A percentile compares a stretch with the other conserved stretches of the same genome.
These are phyloP conservation scores for Metarhizium sp. DNA, from an alignment of 2,329 filamentous ascomycete genomes.

Conservation along the genomic window DNA sequence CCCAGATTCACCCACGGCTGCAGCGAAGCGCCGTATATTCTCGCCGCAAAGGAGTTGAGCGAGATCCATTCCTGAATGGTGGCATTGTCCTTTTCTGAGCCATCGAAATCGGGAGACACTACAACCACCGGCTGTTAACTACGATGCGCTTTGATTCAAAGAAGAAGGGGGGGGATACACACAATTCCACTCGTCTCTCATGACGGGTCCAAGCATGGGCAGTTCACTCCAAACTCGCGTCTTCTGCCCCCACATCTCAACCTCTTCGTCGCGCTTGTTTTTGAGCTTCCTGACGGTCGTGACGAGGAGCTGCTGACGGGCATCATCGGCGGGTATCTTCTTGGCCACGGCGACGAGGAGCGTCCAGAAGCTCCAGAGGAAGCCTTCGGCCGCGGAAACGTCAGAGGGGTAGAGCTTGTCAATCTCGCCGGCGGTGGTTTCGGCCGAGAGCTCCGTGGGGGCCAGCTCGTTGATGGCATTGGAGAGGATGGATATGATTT, in stretches of 20 bases:
- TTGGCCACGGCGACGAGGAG: slow-evolving; percentile 15
- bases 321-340: slow-evolving; percentile 17
- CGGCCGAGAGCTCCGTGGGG: slow-evolving; percentile 9
- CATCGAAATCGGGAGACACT: slow-evolving; percentile 17
- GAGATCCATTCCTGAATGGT: slow-evolving; percentile 18
- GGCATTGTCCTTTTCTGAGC: slow-evolving; percentile 12
- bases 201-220: slow-evolving; percentile 19
- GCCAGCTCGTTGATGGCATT: slow-evolving; percentile 12
- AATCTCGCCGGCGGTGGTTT: slow-evolving; percentile 14
- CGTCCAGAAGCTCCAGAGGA: slow-evolving; percentile 21
- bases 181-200: slow-evolving; percentile 22
- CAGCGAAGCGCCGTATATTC: slow-evolving; percentile 15
- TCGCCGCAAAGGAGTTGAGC: slow-evolving; percentile 24
- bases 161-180: slow-evolving; percentile 5
- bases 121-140: background rate
- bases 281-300: slow-evolving; percentile 13
- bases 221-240: slow-evolving; percentile 19
- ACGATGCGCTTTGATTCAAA: background rate
- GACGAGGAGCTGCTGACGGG: slow-evolving; percentile 15
- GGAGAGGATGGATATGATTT: slow-evolving; percentile 15
- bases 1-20: slow-evolving; percentile 17
- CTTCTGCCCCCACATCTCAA: slow-evolving; percentile 18
- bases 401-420: slow-evolving; percentile 15
- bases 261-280: slow-evolving; percentile 12
- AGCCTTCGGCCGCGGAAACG: slow-evolving; percentile 12